Conservation (phyloP, 148 eudicot genomes). For the Arctostaphylos glauca region DNA sequence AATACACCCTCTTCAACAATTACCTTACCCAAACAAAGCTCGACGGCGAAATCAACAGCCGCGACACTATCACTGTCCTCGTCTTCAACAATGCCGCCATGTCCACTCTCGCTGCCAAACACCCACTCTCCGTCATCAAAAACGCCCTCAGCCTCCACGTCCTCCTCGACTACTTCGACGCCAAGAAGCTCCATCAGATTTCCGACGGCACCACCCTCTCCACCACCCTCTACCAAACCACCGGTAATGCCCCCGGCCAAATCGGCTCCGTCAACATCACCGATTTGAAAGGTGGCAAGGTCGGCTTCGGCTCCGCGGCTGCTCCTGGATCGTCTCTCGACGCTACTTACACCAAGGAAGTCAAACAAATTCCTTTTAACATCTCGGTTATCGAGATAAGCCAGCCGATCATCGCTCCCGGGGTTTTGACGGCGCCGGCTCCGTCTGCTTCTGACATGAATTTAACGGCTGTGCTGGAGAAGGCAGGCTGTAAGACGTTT, state of each 20-base stretch:
- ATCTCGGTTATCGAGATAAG: conserved; percentile 37
- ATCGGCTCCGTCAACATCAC: conserved; percentile 65
- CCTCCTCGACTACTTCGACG: conserved; percentile 65
- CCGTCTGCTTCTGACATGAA: conserved; percentile 30
- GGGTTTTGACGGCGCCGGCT: conserved; percentile 28
- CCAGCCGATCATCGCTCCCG: conserved; percentile 33
- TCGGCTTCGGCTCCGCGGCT: conserved; percentile 57
- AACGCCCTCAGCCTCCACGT: conserved; percentile 56
- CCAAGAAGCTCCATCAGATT: conserved; percentile 50
- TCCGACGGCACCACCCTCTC: conserved; percentile 33
- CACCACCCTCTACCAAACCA: conserved; percentile 71
- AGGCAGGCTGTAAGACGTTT: conserved; percentile 39
- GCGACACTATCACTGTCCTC: conserved; percentile 68
- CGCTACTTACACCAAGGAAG: conserved; percentile 41
- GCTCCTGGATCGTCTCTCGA: conserved; percentile 38
- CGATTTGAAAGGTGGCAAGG: conserved; percentile 50
- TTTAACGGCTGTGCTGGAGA: conserved; percentile 30
- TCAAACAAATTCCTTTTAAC: conserved; percentile 48
- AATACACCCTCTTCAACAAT: conserved; percentile 47
- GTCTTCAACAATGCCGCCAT: conserved; percentile 53
- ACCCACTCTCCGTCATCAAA: conserved; percentile 54
- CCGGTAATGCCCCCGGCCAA: conserved; percentile 44
- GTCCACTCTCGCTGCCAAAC: conserved; percentile 31
- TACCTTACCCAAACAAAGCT: conserved; percentile 64
- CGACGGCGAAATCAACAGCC: conserved; percentile 77